Evolutionary conservation across 371 early-diverging fungal species (phyloP), one percentile per base, ranked within the genome.

Genomic region (Caulochytrium protostelioides): DNA sequence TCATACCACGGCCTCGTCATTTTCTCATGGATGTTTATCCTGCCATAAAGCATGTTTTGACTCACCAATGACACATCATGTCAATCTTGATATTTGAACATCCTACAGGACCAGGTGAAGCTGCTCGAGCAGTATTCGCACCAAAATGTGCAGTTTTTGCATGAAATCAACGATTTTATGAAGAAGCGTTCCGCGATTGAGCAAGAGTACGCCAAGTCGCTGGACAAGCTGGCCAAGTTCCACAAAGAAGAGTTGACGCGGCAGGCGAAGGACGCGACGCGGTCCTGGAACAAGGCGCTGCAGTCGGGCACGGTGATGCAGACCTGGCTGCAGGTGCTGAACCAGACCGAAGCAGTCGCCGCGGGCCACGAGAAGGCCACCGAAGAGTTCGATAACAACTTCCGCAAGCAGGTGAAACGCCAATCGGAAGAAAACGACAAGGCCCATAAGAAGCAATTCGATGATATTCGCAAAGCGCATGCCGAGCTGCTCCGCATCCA

Each of bases 141-240:
- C 20, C 38, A 47, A 9, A 47, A 47, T 8, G 39, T 41, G 6
- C 42, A 49, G 14, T 49, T 41, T 19, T 45, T 55, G 40, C 38
- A 46, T 26, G 33, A 34, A 29, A 36, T 55, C 28, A 50, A 50
- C 41, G 52, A 54, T 22, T 58, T 58, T 34, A 46, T 54, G 44
- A 52, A 55, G 38, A 30, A 38, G 28, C 40, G 52, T 3, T 40
- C 47, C 10, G 50, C 45, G 17, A 54, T 58, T 31, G 55, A 58
- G 29, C 35, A 52, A 28, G 57, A 62, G 13, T 54, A 54, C 35
- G 45, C 50, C 1, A 30, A 32, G 17, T 24, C 14, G 13, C 28
- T 58, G 36, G 41, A 43, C 17, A 49, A 41, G 35, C 44, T 58
- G 1, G 44, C 38, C 6, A 52, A 50, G 41, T 28, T 41, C 16